Evolutionary conservation across 768 basidiomycete species (phyloP), one percentile per base, ranked within the genome.

Genomic region (Leccinum aurantiacum): DNA sequence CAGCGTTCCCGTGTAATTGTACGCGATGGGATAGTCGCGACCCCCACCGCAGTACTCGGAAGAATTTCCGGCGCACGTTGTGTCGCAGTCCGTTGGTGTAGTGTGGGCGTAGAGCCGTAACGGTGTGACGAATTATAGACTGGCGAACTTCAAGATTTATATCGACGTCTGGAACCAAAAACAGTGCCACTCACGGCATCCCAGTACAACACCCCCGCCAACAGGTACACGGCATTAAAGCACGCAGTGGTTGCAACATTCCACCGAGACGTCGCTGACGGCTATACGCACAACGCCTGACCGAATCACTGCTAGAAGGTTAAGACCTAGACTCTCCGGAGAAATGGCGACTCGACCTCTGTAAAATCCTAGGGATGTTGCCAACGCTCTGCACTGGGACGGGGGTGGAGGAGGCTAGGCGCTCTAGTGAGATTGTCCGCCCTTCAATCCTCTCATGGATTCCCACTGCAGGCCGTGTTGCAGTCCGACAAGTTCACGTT

Each of bases 1-100:
- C 3, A 38, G 25, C 6, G 50, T 13, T 7, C 35, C 19, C 7
- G 63, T 67, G 22, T 61, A 46, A 24, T 67, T 68, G 48, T 68
- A 68, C 54, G 63, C 1, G 13, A 60, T 33, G 10, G 65, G 61
- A 51, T 82, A 75, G 66, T 87, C 80, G 0, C 89, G 86, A 35
- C 90, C 90, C 22, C 90, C 90, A 63, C 29, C 29, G 29, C 90
- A 92, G 60, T 84, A 84, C 66, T 90, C 84, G 1, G 84, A 62
- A 35, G 67, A 46, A 25, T 68, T 68, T 29, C 67, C 65, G 3
- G 53, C 59, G 17, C 67, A 68, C 3, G 65, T 62, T 67, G 69
- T 68, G 51, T 78, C 79, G 67, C 91, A 93, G 53, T 82, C 84
- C 2, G 78, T 69, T 17, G 77, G 72, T 0, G 80, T 35, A 35